Base-by-base conservation (phyloP, 1,284 basidiomycete genomes). In the Lentinula novae-zelandiae region DNA sequence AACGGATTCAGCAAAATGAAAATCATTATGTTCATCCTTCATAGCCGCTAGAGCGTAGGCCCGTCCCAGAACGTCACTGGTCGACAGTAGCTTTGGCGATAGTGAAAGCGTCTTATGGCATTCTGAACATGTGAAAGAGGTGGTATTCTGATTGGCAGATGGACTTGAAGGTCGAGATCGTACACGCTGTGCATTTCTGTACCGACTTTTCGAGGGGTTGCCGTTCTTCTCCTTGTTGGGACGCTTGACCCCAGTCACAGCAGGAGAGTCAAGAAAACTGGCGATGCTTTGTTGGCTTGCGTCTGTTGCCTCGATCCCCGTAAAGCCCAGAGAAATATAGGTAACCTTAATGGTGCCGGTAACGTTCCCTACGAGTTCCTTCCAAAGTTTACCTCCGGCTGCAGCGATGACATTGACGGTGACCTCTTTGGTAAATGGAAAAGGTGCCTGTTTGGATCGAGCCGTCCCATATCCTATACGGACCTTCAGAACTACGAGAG, bases 351-450 rank as follows among this genome's bases (percentile, higher is more conserved):
- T 78, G 2, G 75, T 73, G 22, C 71, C 70, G 36, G 78, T 72
- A 51, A 74, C 73, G 46, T 81, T 78, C 53, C 82, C 81, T 6
- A 92, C 81, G 12, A 95, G 81, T 62, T 98, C 95, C 64, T 88
- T 90, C 90, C 96, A 95, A 1, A 99, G 80, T 70, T 86, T 91
- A 67, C 92, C 83, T 1, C 87, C 96, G 44, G 85, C 85, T n/a
- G 83, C 78, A 13, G 88, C 82, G 62, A 99, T 90, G 62, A 85
- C 76, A 65, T 94, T 92, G 7, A 92, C 85, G 0, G 83, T 87
- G n/a, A 90, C 77, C 52, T 89, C 83, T 15, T 81, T 79, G 6
- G 82, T 82, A 71, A 90, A 96, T 0, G 94, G 93, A 69, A 97
- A 96, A 0, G 89, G 77, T 0, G 83, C 82, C 75, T 98, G 95